phyloP scores from a whole-genome alignment of 2,329 filamentous ascomycete species.

The Colletotrichum orbiculare region DNA sequence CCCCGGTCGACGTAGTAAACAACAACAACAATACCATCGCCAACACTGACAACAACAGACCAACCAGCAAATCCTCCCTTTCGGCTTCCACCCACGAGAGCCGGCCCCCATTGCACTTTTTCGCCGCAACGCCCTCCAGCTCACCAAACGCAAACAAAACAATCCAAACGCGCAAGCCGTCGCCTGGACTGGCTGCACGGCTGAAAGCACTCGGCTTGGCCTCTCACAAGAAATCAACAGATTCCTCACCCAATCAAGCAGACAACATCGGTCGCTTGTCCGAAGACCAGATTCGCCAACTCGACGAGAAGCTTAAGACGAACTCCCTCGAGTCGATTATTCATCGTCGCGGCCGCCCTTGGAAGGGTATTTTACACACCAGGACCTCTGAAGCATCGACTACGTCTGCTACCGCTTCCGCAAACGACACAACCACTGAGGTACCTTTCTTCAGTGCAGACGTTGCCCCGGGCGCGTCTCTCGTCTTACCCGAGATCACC shows the following conservation, averaged over 20 bases:
- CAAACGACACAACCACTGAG: constrained; percentile 13
- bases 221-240: constrained; percentile 50
- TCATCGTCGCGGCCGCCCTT: constrained; percentile 75
- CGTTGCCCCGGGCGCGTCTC: constrained; percentile 42
- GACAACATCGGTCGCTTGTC: constrained; percentile 74
- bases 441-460: constrained; percentile 34
- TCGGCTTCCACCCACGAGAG: constrained; percentile 5
- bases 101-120: constrained; percentile 10
- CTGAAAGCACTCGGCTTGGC: constrained; percentile 74
- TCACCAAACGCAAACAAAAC: constrained; percentile 43
- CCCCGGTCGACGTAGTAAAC: constrained; percentile 32
- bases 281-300: constrained; percentile 75
- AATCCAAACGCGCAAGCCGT: constrained; percentile 64
- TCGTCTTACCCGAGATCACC: constrained; percentile 62
- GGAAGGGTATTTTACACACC: constrained; percentile 73
- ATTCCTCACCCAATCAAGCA: constrained; percentile 40
- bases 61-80: constrained; percentile 18
- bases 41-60: constrained; percentile 35
- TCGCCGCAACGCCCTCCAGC: constrained; percentile 37
- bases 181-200: constrained; percentile 72
- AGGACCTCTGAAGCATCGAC: constrained; percentile 49
- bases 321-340: constrained; percentile 63
- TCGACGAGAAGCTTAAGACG: constrained; percentile 75
- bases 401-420: constrained; percentile 15
- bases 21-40: constrained; percentile 40